These are phyloP conservation scores for Xanthoconium purpureum DNA, from an alignment of 768 basidiomycete genomes.

Conservation along the genomic window DNA sequence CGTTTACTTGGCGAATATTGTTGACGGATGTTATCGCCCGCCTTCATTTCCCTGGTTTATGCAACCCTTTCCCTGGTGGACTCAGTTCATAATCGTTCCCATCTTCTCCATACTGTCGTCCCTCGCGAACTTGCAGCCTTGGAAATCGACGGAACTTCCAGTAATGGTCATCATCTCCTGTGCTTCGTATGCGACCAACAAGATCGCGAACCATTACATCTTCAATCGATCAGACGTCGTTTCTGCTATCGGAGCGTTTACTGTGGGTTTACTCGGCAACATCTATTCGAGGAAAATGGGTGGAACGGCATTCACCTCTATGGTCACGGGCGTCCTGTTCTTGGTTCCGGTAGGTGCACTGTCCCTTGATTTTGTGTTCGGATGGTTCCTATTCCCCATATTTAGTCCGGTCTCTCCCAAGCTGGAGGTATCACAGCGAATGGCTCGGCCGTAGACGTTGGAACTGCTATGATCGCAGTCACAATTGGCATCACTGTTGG, in stretches of 20 bases:
- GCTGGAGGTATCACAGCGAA: conserved; percentile 82
- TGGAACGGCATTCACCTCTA: conserved; percentile 85
- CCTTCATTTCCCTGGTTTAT: conserved; percentile 67
- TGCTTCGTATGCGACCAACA: conserved; percentile 74
- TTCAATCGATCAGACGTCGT: conserved; percentile 83
- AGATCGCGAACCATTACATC: conserved; percentile 80
- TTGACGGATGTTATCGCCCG: conserved; percentile 71
- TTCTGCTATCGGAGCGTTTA: conserved; percentile 82
- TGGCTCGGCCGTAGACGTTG: conserved; percentile 79
- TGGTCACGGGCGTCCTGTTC: conserved; percentile 88
- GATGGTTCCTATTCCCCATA: neutral
- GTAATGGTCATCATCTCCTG: conserved; percentile 88
- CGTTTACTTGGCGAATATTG: conserved; percentile 45
- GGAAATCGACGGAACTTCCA: conserved; percentile 64
- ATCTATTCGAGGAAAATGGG: conserved; percentile 78
- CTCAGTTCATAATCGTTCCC: conserved; percentile 72
- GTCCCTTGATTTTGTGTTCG: neutral
- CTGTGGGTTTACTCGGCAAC: conserved; percentile 75
- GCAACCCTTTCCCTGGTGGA: conserved; percentile 80
- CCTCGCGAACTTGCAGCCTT: conserved; percentile 74
- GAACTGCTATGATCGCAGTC: conserved; percentile 85
- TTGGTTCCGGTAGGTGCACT: conserved; percentile 69
- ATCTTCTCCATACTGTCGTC: conserved; percentile 69
- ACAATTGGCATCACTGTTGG: conserved; percentile 90
- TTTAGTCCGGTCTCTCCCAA: conserved; percentile 78